Percentiles rank a stretch among this genome's conserved stretches.
These are phyloP conservation scores for Sodiomyces alkalinus DNA, from an alignment of 2,329 filamentous ascomycete genomes.

Conservation along the genomic window DNA sequence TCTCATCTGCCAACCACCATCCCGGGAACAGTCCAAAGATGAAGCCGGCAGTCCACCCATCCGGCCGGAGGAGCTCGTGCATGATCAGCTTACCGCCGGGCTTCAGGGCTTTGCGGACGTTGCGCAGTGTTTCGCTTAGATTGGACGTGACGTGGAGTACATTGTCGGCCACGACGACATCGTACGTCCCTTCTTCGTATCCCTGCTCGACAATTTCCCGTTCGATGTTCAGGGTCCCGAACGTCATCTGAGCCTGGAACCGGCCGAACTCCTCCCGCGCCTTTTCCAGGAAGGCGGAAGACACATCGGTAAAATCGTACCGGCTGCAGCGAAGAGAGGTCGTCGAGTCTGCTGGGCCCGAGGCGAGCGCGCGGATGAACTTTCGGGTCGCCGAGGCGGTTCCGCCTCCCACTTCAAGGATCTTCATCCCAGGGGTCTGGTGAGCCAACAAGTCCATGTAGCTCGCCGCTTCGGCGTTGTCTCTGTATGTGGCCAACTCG, in stretches of 20 bases:
- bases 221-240: slow-evolving; percentile 19
- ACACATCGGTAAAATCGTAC: slow-evolving; percentile 25
- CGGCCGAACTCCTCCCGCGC: slow-evolving; percentile 13
- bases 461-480: not conserved
- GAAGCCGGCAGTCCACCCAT: slow-evolving; percentile 7
- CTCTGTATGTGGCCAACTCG: not conserved
- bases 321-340: slow-evolving; percentile 6
- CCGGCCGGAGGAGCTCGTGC: slow-evolving; percentile 14
- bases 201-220: slow-evolving; percentile 13
- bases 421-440: slow-evolving; percentile 16
- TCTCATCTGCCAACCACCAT: slow-evolving; percentile 17
- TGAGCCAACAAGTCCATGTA: slow-evolving; percentile 12
- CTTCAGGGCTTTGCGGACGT: slow-evolving; percentile 12
- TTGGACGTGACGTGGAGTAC: slow-evolving; percentile 16
- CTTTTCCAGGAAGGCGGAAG: slow-evolving; percentile 19
- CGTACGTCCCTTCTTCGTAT: slow-evolving; percentile 12
- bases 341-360: slow-evolving; percentile 5
- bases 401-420: slow-evolving; percentile 22
- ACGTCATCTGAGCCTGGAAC: slow-evolving; percentile 13
- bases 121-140: slow-evolving; percentile 11
- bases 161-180: slow-evolving; percentile 16
- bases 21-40: slow-evolving; percentile 15
- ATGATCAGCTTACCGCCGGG: slow-evolving; percentile 16
- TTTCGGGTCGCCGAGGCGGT: slow-evolving; percentile 16
- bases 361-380: slow-evolving; percentile 9